These are phyloP conservation scores for Suillus brevipes DNA, from an alignment of 768 basidiomycete species.

Conservation along the genomic window DNA sequence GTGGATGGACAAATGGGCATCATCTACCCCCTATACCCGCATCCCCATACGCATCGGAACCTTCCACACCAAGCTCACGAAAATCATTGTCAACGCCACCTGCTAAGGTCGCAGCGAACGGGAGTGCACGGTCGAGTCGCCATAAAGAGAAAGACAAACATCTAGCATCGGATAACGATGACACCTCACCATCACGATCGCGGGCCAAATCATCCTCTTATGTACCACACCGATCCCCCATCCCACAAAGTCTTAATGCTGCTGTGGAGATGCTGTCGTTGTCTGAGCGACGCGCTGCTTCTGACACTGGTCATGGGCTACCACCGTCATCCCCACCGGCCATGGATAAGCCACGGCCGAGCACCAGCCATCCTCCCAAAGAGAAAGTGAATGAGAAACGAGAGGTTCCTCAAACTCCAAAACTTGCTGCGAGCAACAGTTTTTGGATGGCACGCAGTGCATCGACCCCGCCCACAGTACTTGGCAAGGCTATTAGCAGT, in stretches of 20 bases:
- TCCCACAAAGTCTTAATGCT: conserved; percentile 71
- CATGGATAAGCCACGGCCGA: conserved; percentile 33
- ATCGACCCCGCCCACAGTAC: conserved; percentile 45
- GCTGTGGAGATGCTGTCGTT: conserved; percentile 62
- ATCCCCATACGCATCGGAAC: conserved; percentile 67
- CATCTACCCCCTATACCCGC: conserved; percentile 67
- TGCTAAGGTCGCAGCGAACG: conserved; percentile 33
- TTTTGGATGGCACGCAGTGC: conserved; percentile 37
- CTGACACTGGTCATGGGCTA: conserved; percentile 27
- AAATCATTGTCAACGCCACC: conserved; percentile 39
- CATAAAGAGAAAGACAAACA: conserved; percentile 38
- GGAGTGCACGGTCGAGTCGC: conserved; percentile 20
- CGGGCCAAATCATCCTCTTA: conserved; percentile 57
- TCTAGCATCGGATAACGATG: conserved; percentile 30
- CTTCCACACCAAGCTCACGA: conserved; percentile 55
- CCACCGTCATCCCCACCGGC: conserved; percentile 16
- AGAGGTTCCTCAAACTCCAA: conserved; percentile 43
- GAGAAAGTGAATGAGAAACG: conserved; percentile 31
- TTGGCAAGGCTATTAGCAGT: conserved; percentile 65
- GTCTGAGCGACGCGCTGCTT: conserved; percentile 30
- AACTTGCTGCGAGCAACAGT: conserved; percentile 37
- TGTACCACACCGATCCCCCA: conserved; percentile 53
- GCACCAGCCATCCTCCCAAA: conserved; percentile 25
- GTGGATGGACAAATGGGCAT: conserved; percentile 37
- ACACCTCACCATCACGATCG: conserved; percentile 45